Evolutionary conservation across 2,329 filamentous ascomycete genomes (phyloP).

Genomic region (Pyricularia sp.): DNA sequence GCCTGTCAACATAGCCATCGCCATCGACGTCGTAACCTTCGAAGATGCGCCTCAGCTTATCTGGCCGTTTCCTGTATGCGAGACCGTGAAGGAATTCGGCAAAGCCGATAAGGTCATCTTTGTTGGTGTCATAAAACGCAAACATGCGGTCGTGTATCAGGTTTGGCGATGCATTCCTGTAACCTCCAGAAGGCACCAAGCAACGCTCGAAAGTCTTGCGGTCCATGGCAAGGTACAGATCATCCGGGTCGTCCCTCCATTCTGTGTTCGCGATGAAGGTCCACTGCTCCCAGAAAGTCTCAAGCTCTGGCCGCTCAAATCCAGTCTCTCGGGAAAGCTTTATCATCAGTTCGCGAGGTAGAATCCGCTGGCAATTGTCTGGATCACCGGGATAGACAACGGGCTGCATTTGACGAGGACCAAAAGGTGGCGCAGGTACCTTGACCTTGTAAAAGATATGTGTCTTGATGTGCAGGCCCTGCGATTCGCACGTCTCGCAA

Average conservation of each 20-base stretch:
- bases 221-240: conserved; percentile 73
- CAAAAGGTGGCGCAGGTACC: conserved; percentile 75
- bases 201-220: conserved; percentile 86
- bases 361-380: conserved; percentile 49
- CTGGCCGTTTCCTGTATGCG: conserved; percentile 43
- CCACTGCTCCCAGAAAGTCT: conserved; percentile 95
- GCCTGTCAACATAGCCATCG: conserved; percentile 73
- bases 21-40: conserved; percentile 82
- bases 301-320: conserved; percentile 76
- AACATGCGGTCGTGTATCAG: conserved; percentile 95
- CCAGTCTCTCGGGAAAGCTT: conserved; percentile 58
- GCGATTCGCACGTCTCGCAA: conserved; percentile 82
- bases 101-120: conserved; percentile 81
- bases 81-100: conserved; percentile 80
- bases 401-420: conserved; percentile 65
- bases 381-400: conserved; percentile 86
- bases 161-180: conserved; percentile 65
- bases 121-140: conserved; percentile 85
- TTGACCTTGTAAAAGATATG: conserved; percentile 96
- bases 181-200: conserved; percentile 73
- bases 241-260: conserved; percentile 68
- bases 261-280: conserved; percentile 82
- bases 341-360: conserved; percentile 55
- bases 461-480: conserved; percentile 67
- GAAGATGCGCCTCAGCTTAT: conserved; percentile 25